Conservation (phyloP, 768 basidiomycete genomes). For the Xerocomus potaroensis region DNA sequence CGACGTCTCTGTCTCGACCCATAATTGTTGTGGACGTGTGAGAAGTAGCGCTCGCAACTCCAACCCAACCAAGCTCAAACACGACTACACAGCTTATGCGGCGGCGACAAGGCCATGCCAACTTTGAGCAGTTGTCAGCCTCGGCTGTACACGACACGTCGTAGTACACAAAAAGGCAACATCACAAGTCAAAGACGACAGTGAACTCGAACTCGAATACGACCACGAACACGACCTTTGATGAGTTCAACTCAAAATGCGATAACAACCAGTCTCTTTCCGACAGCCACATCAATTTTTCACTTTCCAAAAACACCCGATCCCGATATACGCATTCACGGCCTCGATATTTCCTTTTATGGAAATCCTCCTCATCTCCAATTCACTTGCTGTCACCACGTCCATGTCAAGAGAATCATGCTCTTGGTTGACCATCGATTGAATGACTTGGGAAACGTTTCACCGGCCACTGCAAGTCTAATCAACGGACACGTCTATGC, state of each 20-base stretch:
- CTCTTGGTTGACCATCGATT: too few species aligned
- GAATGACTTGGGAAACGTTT: too few species aligned
- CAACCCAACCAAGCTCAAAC: slow-evolving; percentile 34
- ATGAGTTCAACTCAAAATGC: neutral
- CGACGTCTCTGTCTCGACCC: neutral
- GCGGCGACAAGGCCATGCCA: slow-evolving; percentile 3
- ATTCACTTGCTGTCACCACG: too few species aligned
- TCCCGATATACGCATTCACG: slow-evolving; percentile 8
- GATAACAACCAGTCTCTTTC: slow-evolving; percentile 27
- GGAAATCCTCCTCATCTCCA: slow-evolving; percentile 11
- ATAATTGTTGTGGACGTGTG: slow-evolving; percentile 31
- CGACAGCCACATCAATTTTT: slow-evolving; percentile 18
- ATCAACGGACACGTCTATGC: too few species aligned
- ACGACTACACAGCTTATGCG: slow-evolving; percentile 28
- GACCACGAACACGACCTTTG: neutral
- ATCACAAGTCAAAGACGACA: neutral
- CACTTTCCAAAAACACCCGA: slow-evolving; percentile 20
- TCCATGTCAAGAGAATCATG: too few species aligned
- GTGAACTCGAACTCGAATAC: neutral
- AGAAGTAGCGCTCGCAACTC: slow-evolving; percentile 25
- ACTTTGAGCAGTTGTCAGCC: neutral
- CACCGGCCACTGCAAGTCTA: too few species aligned
- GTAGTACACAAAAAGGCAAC: neutral
- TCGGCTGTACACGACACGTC: slow-evolving; percentile 7
- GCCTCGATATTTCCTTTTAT: slow-evolving; percentile 21